These are phyloP conservation scores for Nannochloropsis salina DNA, from an alignment of 108 stramenopile species.

Conservation along the genomic window DNA sequence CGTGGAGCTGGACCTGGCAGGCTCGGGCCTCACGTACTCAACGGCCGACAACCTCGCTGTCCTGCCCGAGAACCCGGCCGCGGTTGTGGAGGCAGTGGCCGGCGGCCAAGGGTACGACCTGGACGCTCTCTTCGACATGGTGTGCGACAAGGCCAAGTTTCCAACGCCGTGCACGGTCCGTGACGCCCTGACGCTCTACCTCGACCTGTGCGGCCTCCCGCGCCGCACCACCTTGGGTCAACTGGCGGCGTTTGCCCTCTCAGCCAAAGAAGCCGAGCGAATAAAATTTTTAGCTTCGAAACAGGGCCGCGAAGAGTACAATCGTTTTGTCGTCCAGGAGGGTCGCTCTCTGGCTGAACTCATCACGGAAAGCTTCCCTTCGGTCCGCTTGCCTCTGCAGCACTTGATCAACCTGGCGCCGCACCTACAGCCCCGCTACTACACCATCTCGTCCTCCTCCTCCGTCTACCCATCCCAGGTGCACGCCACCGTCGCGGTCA, in stretches of 20 bases:
- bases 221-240: slow-evolving; percentile 75
- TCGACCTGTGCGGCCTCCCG: slow-evolving; percentile 77
- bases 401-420: slow-evolving; percentile 77
- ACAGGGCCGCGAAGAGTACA: slow-evolving; percentile 54
- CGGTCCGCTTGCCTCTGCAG: slow-evolving; percentile 71
- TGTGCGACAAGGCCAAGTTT: slow-evolving; percentile 65
- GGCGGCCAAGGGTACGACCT: slow-evolving; percentile 45
- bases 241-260: slow-evolving; percentile 70
- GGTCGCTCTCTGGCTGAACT: slow-evolving; percentile 45
- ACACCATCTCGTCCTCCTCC: slow-evolving; percentile 89
- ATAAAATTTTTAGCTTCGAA: slow-evolving; percentile 70
- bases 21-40: slow-evolving; percentile 62
- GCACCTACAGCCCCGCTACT: slow-evolving; percentile 81
- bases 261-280: slow-evolving; percentile 64
- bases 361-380: slow-evolving; percentile 61
- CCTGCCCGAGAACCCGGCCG: slow-evolving; percentile 65
- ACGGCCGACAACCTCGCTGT: slow-evolving; percentile 96
- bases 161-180: slow-evolving; percentile 86
- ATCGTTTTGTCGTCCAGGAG: slow-evolving; percentile 34
- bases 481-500: slow-evolving; percentile 78
- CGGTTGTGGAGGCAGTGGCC: slow-evolving; percentile 66
- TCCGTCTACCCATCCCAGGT: slow-evolving; percentile 69
- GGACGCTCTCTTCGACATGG: slow-evolving; percentile 47
- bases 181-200: slow-evolving; percentile 72
- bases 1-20: slow-evolving; percentile 77